phyloP scores from a whole-genome alignment of 1,139 yeast genomes.

The Williopsis jadinii region DNA sequence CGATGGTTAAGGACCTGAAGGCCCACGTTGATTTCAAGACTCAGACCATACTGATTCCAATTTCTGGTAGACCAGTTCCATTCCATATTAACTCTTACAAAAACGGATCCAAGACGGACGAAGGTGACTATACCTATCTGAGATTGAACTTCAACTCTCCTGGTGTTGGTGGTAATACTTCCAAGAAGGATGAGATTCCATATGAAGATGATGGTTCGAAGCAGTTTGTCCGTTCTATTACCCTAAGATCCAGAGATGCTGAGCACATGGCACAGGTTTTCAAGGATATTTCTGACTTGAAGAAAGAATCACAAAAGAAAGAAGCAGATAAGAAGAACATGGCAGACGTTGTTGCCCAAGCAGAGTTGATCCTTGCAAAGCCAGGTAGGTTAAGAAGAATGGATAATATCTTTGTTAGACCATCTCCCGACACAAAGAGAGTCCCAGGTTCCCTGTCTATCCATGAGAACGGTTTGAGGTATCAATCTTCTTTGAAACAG shows the following conservation, averaged over 20 bases:
- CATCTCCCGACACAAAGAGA: conserved; percentile 94
- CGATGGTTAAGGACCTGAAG: conserved; percentile 72
- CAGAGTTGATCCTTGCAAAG: conserved; percentile 73
- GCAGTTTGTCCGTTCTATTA: conserved; percentile 79
- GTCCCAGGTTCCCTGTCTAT: conserved; percentile 87
- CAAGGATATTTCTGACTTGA: conserved; percentile 86
- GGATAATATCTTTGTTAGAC: conserved; percentile 87
- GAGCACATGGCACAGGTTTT: conserved; percentile 89
- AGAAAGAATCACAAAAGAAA: conserved; percentile 84
- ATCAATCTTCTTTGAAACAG: conserved; percentile 73
- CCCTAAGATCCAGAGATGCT: conserved; percentile 84
- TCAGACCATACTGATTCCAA: conserved; percentile 86
- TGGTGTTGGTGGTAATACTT: conserved; percentile 68
- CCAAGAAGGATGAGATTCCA: conserved; percentile 74
- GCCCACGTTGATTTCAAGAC: conserved; percentile 83
- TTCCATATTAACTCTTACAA: conserved; percentile 93
- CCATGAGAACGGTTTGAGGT: conserved; percentile 94
- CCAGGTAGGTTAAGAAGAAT: conserved; percentile 77
- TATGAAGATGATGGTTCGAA: conserved; percentile 86
- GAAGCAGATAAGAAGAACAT: conserved; percentile 87
- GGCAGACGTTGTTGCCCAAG: conserved; percentile 95
- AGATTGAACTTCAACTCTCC: conserved; percentile 93
- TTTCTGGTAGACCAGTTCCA: conserved; percentile 95
- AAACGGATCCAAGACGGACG: conserved; percentile 92
- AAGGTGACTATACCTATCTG: conserved; percentile 88